Percentiles rank a stretch among this genome's conserved stretches.
phyloP scores from a whole-genome alignment of 371 early-diverging fungal species.

The Saksenaea oblongispora region DNA sequence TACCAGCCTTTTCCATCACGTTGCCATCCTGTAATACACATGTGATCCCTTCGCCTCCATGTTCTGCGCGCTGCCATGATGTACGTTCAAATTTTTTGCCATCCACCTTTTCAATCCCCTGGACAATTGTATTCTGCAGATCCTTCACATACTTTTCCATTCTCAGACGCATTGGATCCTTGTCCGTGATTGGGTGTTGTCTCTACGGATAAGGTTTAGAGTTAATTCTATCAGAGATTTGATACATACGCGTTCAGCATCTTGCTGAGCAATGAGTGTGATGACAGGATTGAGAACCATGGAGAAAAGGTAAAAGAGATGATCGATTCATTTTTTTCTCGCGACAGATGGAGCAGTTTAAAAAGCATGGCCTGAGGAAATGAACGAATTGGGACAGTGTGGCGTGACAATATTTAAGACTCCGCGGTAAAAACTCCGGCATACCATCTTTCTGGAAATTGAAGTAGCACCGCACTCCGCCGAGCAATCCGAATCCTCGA shows the following conservation, averaged over 20 bases:
- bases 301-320: not conserved
- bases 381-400: not conserved
- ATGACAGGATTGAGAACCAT: not conserved
- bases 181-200: slow-evolving; percentile 31
- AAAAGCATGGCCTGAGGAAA: not conserved
- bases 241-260: not conserved
- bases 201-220: not conserved
- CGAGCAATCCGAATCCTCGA: no score
- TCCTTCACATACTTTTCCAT: slow-evolving; percentile 80
- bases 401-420: not conserved
- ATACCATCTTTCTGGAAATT: not conserved
- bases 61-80: slow-evolving; percentile 79
- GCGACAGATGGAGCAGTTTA: not conserved
- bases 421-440: not conserved
- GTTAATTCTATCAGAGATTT: not conserved
- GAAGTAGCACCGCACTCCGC: no score
- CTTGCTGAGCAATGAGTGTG: not conserved
- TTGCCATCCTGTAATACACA: slow-evolving; percentile 91
- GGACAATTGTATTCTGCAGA: slow-evolving; percentile 72
- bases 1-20: slow-evolving; percentile 96
- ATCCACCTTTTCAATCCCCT: slow-evolving; percentile 61
- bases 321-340: not conserved
- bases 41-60: slow-evolving; percentile 88
- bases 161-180: slow-evolving; percentile 73
- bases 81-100: slow-evolving; percentile 75